Base-by-base conservation (phyloP, 169 alveolate genomes). In the Perkinsus olseni region DNA sequence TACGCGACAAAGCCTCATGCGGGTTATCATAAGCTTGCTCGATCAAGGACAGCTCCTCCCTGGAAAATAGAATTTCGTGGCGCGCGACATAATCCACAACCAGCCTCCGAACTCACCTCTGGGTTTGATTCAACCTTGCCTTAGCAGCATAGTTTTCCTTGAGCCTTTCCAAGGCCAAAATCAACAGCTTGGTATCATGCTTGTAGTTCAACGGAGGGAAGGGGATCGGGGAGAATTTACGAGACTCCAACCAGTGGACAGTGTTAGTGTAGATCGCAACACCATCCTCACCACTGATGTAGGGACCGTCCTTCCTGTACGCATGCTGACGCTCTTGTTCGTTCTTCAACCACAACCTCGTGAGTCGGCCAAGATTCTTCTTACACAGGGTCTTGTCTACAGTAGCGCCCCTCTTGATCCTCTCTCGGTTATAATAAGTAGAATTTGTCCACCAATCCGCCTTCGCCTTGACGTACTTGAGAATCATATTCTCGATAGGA, bases 1-100 rank as follows among this genome's bases (percentile, higher is more conserved):
- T 99, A 94, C 99, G 98, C 28, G 99, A 97, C 91, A 99, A 96
- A 34, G 99, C 99, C 94, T 99, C 99, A 96, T 99, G 99, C 0
- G 99, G 99, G 95, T 99, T 99, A 96, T 99, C 99, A 97, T 99
- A 99, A 24, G 99, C 99, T 96, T 99, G 99, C 95, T 99, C 99
- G 82, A 99, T 99, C 93, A 99, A 96, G 37, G 99, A 99, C 91
- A 99, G 96, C 96, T 99, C 99, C 97, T 99, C 99, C 95, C 99
- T 62, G 82, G 17, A 62, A 62, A 62, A 21, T 21, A 62, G 8
- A 62, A 62, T 62, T 62, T 62, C 82, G 37, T 24, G 82, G 82
- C 82, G 82, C 82, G 82, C 82, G 34, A 62, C 37, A 45, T 10
- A 45, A 10, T 45, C 62, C 62, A 10, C 62, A n/a, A n/a, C n/a